Evolutionary conservation across 345 rosid species (phyloP).

Genomic region (Arabidopsis arenosa): DNA sequence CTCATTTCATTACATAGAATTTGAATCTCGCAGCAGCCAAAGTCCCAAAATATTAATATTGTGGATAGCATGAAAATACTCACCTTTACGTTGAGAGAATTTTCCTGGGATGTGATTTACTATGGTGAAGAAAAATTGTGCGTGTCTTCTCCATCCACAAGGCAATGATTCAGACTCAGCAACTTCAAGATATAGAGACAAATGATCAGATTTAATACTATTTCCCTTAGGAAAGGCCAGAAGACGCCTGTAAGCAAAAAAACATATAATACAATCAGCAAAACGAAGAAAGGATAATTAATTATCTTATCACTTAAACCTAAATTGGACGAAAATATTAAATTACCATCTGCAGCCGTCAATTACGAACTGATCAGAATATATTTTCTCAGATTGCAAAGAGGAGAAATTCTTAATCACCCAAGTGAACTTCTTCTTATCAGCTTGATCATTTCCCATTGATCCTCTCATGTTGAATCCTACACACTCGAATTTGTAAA

Average conservation of each 20-base stretch:
- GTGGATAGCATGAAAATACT: too few species aligned
- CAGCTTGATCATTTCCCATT: background rate
- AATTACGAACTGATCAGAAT: background rate
- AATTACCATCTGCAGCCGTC: background rate
- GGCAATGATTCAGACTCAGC: background rate
- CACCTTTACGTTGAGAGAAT: background rate
- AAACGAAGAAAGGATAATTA: too few species aligned
- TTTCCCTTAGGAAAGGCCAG: background rate
- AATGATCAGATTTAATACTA: too few species aligned
- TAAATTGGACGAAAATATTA: background rate
- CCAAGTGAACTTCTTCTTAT: constrained; percentile 4
- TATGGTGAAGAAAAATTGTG: background rate
- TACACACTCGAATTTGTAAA: too few species aligned
- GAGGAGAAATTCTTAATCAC: background rate
- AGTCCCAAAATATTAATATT: too few species aligned
- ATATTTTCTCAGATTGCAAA: background rate
- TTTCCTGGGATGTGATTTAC: background rate
- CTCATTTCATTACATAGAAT: too few species aligned
- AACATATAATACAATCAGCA: background rate
- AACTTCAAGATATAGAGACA: background rate
- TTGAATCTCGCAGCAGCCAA: too few species aligned
- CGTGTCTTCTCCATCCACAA: too few species aligned
- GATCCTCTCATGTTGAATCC: background rate
- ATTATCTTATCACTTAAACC: too few species aligned
- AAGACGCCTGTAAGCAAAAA: background rate